Conservation (phyloP, 1,284 basidiomycete species). For the Austroboletus novae-zelandiae region DNA sequence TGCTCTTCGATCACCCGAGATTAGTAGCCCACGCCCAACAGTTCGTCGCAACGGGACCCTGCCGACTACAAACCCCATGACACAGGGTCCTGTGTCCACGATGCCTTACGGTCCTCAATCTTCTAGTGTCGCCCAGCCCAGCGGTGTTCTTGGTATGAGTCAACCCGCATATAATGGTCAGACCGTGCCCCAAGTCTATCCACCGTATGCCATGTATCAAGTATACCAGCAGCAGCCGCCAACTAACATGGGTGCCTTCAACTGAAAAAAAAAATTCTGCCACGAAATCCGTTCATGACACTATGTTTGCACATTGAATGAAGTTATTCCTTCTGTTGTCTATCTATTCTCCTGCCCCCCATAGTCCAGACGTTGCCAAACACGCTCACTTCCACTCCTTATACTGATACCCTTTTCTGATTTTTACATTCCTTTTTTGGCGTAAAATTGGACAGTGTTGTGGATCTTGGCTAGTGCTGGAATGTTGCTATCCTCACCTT, state of each 20-base stretch:
- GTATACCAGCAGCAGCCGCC: slow-evolving; percentile 71
- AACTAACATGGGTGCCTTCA: slow-evolving; percentile 72
- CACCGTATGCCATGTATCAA: slow-evolving; percentile 75
- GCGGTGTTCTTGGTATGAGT: slow-evolving; percentile 58
- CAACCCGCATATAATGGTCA: slow-evolving; percentile 64
- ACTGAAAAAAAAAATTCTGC: slow-evolving; percentile 46
- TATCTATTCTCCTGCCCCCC: slow-evolving; percentile 32
- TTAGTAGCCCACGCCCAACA: slow-evolving; percentile 45
- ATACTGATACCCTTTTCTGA: slow-evolving; percentile 30
- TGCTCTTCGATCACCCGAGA: slow-evolving; percentile 60
- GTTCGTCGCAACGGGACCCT: slow-evolving; percentile 50
- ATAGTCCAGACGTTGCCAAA: slow-evolving; percentile 28
- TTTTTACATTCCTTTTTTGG: slow-evolving; percentile 28
- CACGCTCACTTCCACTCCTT: slow-evolving; percentile 22
- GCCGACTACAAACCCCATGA: slow-evolving; percentile 33
- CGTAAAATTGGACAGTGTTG: slow-evolving; percentile 22
- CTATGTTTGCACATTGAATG: slow-evolving; percentile 32
- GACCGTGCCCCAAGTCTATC: slow-evolving; percentile 67
- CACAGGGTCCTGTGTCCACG: slow-evolving; percentile 41
- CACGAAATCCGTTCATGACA: slow-evolving; percentile 38
- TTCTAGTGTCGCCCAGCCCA: slow-evolving; percentile 52
- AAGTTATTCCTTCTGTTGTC: slow-evolving; percentile 34
- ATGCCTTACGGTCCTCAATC: slow-evolving; percentile 61
- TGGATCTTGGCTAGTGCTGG: slow-evolving; percentile 34
- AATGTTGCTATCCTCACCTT: slow-evolving; percentile 34